A percentile compares a stretch with the other conserved stretches of the same genome.
phyloP scores from a whole-genome alignment of 2,329 filamentous ascomycete species.

The Nannizzia gypsea region DNA sequence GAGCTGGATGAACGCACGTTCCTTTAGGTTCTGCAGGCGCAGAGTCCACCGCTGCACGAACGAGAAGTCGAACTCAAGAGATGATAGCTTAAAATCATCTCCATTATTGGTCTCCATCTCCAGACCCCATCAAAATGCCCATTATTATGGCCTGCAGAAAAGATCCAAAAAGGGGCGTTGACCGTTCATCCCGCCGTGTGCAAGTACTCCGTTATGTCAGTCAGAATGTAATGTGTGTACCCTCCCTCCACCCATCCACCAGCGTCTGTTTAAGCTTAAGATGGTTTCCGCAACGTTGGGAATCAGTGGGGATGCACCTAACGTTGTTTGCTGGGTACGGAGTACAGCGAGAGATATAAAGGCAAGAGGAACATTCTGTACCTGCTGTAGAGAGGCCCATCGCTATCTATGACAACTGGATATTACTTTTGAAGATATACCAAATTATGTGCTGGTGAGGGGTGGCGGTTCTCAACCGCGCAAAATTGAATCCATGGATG shows the following conservation, averaged over 20 bases:
- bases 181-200: not conserved
- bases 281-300: constrained; percentile 3
- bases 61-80: not conserved
- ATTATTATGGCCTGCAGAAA: not conserved
- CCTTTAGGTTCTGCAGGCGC: not conserved
- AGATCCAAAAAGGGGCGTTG: not conserved
- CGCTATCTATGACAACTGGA: not conserved
- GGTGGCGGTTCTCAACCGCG: too few species aligned
- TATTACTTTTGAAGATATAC: not conserved
- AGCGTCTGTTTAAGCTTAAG: constrained; percentile 5
- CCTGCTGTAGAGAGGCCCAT: not conserved
- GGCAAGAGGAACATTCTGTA: not conserved
- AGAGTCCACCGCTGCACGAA: not conserved
- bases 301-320: constrained; percentile 1
- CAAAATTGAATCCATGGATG: not conserved
- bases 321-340: not conserved
- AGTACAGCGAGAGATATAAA: not conserved
- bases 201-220: too few species aligned
- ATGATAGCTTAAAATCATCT: not conserved
- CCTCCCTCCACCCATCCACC: not conserved
- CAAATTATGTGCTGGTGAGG: not conserved
- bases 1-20: not conserved
- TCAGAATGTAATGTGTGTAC: too few species aligned
- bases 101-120: not conserved
- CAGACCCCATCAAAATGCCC: not conserved